These are phyloP conservation scores for Phytophthora capsici DNA, from an alignment of 352 stramenopile species.

Conservation along the genomic window DNA sequence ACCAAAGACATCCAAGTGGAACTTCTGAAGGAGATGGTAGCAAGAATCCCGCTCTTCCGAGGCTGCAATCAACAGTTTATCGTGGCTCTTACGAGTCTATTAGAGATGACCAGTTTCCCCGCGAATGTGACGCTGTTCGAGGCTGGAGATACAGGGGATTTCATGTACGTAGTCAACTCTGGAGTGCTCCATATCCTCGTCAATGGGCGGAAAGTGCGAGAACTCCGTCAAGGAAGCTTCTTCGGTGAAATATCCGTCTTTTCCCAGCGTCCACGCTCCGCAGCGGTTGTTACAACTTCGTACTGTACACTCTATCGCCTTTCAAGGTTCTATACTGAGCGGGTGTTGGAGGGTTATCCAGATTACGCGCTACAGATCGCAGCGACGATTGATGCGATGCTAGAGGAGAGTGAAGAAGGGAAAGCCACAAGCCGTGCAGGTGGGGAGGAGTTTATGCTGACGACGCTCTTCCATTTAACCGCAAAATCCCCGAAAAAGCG, in stretches of 20 bases:
- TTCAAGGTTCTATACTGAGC: conserved; percentile 67
- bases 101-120: conserved; percentile 69
- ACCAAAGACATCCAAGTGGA: conserved; percentile 79
- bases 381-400: conserved; percentile 51
- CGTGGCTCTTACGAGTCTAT: conserved; percentile 65
- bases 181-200: conserved; percentile 68
- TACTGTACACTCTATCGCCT: conserved; percentile 77
- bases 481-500: conserved; percentile 18
- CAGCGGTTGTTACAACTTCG: conserved; percentile 59
- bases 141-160: conserved; percentile 64
- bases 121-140: conserved; percentile 62
- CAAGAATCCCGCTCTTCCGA: conserved; percentile 65
- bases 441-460: conserved; percentile 59
- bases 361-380: conserved; percentile 57
- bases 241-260: conserved; percentile 81
- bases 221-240: conserved; percentile 68
- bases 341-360: conserved; percentile 64
- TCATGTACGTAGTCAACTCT: conserved; percentile 79
- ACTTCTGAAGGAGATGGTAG: conserved; percentile 64
- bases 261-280: conserved; percentile 60
- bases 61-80: conserved; percentile 70
- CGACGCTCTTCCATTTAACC: conserved; percentile 56
- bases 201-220: conserved; percentile 61
- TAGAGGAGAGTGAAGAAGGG: conserved; percentile 45
- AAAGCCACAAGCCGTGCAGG: conserved; percentile 17